A percentile compares a stretch with the other conserved stretches of the same genome.
Conservation (phyloP, 2,329 filamentous ascomycete genomes). For the Trichoderma citrinoviride region DNA sequence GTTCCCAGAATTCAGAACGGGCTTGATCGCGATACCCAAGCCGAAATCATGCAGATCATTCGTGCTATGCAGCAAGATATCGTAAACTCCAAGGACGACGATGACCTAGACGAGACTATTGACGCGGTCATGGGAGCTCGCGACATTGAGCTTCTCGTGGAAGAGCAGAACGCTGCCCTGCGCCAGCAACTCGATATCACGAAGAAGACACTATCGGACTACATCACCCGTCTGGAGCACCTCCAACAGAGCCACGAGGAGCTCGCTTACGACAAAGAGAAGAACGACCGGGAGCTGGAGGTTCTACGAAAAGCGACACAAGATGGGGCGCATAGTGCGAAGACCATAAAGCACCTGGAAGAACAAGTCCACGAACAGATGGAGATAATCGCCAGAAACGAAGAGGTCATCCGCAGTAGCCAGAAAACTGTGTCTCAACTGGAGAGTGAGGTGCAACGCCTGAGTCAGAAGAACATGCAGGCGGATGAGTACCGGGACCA, state of each 20-base stretch:
- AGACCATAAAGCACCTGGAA: constrained; percentile 54
- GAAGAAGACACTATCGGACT: constrained; percentile 57
- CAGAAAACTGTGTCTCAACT: constrained; percentile 49
- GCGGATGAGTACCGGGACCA: constrained; percentile 56
- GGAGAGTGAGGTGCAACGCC: constrained; percentile 51
- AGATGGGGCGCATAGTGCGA: constrained; percentile 52
- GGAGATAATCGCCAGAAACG: constrained; percentile 62
- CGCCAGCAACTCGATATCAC: constrained; percentile 51
- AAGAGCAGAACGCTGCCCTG: constrained; percentile 53
- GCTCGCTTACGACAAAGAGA: constrained; percentile 61
- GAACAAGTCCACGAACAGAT: constrained; percentile 63
- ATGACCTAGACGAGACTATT: constrained; percentile 41
- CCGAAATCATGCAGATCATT: constrained; percentile 47
- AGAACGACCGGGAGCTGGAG: constrained; percentile 53
- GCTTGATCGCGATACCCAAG: constrained; percentile 44
- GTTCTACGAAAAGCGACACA: constrained; percentile 49
- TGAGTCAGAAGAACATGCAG: constrained; percentile 47
- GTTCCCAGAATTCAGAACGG: constrained; percentile 45
- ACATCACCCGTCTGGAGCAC: constrained; percentile 58
- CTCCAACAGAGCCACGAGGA: constrained; percentile 63
- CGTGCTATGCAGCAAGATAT: constrained; percentile 42
- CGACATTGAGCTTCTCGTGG: constrained; percentile 55
- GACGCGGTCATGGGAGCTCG: constrained; percentile 44
- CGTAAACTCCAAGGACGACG: constrained; percentile 37
- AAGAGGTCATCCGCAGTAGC: constrained; percentile 52